Evolutionary conservation across 202 grass and related monocot genomes (phyloP).

Genomic region (Setaria viridis): DNA sequence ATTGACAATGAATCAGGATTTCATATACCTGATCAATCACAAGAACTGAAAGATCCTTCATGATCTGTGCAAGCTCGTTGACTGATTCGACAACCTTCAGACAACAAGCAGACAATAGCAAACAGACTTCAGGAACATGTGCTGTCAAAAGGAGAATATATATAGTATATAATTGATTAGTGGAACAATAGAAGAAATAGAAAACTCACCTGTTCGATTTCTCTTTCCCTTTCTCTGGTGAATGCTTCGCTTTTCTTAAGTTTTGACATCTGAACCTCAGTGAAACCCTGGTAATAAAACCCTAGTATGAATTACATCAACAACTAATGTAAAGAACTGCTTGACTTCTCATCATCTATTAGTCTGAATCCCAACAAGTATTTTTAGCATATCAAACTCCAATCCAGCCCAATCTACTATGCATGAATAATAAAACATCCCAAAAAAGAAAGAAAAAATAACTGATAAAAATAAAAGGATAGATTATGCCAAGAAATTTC

Average conservation of each 20-base stretch:
- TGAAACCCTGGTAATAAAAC: constrained; percentile 77
- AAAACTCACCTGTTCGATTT: constrained; percentile 79
- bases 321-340: background rate
- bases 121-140: background rate
- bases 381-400: background rate
- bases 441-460: background rate
- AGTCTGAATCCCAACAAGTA: background rate
- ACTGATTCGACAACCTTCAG: constrained; percentile 97
- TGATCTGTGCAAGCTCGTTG: constrained; percentile 98
- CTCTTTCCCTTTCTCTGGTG: constrained; percentile 97
- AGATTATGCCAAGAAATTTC: background rate
- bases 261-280: constrained; percentile 88
- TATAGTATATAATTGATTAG: background rate
- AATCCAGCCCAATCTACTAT: background rate
- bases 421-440: background rate
- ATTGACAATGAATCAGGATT: constrained; percentile 39
- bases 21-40: constrained; percentile 90
- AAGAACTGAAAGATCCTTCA: constrained; percentile 98
- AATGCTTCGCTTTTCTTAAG: constrained; percentile 91
- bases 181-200: constrained; percentile 1
- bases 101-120: constrained; percentile 40
- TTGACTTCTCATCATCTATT: background rate
- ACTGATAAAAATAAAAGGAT: background rate
- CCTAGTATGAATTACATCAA: constrained; percentile 1
- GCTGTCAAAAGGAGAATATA: constrained; percentile 9